These are phyloP conservation scores for Fonsecaea pedrosoi DNA, from an alignment of 2,329 filamentous ascomycete species.

Conservation along the genomic window DNA sequence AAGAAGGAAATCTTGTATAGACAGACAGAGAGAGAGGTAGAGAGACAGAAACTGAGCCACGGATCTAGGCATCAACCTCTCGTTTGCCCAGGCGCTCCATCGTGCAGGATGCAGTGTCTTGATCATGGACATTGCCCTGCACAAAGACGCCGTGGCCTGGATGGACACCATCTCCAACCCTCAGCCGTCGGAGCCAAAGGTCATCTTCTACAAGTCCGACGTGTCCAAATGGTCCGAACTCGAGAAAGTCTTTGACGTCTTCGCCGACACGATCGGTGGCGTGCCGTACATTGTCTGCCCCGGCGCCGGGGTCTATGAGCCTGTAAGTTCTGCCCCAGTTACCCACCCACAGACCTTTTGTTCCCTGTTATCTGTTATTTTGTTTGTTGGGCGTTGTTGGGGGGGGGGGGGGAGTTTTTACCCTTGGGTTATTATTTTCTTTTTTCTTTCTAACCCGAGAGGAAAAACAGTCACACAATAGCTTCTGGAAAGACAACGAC, in stretches of 20 bases:
- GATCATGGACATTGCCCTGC: constrained; percentile 53
- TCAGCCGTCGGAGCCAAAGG: constrained; percentile 40
- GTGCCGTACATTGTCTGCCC: constrained; percentile 53
- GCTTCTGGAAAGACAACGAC: constrained; percentile 44
- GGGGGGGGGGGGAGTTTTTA: too few species aligned
- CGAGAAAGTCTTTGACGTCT: constrained; percentile 56
- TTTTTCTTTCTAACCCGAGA: constrained; percentile 51
- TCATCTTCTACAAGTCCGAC: constrained; percentile 53
- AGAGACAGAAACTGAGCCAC: not conserved
- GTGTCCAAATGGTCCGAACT: constrained; percentile 58
- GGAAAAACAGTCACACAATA: constrained; percentile 41
- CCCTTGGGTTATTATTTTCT: too few species aligned
- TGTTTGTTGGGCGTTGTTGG: too few species aligned
- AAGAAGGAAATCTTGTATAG: not conserved
- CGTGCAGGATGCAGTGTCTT: constrained; percentile 52
- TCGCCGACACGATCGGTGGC: constrained; percentile 56
- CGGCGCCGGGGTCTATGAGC: constrained; percentile 50
- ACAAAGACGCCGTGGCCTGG: constrained; percentile 51
- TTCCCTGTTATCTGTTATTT: too few species aligned
- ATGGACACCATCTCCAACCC: constrained; percentile 46
- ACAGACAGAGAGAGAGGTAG: too few species aligned
- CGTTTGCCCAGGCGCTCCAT: not conserved
- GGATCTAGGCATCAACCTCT: constrained; percentile 48
- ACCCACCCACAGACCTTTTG: too few species aligned
- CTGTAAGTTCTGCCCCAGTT: constrained; percentile 47